Evolutionary conservation across 495 filamentous ascomycete genomes (phyloP), one percentile per base, ranked within the genome.

Genomic region (Lichina pygmaea): DNA sequence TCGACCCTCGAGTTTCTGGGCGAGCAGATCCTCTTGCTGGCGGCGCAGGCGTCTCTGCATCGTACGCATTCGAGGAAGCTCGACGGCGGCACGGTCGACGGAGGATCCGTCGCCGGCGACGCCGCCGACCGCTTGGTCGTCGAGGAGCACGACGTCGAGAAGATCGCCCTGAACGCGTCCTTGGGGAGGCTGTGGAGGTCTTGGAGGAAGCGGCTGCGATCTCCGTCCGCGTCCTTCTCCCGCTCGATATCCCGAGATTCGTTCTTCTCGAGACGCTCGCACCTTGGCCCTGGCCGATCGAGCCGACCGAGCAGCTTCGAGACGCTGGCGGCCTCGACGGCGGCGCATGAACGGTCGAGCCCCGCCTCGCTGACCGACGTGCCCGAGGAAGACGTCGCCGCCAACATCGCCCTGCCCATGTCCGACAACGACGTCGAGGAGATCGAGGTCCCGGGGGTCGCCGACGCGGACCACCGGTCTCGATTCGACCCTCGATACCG

Each of bases 1-100:
- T 85, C 84, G 0, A 81, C 95, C 50, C 66, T 95, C 34, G 91
- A 99, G 64, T 85, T 78, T 55, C 72, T 99, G 56, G 91, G 85
- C 12, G 91, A 95, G 57, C 83, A 91, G 51, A 78, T 80, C 17
- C 62, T 99, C 43, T 62, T 82, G 34, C 69, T 92, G 38, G 82
- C 86, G n/a, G 85, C 83, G 11, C 77, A 94, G 55, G 85, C 84
- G 13, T 75, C 91, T 0, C 83, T 79, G 51, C 72, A 77, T 39
- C 72, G 89, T 43, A 59, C 80, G 51, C 48, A 47, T 63, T 72
- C 42, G 53, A 66, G 46, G 65, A 64, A 47, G 63, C 63, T n/a
- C 64, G 62, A 31, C 53, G 51, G 58, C 42, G 56, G 49, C 42
- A 56, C 60, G 36, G 16, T n/a, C 13, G 12, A 33, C 13, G 15